Percentiles rank a stretch among this genome's conserved stretches.
phyloP scores from a whole-genome alignment of 139 green algal genomes.

The Desmodesmus armatus region DNA sequence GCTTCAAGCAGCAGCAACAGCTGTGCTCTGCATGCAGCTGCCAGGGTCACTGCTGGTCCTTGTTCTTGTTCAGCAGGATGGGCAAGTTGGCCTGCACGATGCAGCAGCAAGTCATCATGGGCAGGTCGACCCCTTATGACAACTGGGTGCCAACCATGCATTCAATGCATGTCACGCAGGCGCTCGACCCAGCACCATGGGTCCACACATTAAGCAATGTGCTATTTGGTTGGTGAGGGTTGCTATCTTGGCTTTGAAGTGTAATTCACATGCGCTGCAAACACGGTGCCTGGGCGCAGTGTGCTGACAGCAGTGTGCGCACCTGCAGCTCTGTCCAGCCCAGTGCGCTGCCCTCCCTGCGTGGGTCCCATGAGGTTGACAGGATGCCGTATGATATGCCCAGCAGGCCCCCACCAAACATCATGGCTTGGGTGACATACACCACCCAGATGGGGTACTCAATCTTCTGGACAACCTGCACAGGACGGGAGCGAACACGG shows the following conservation, averaged over 20 bases:
- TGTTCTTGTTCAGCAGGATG: conserved; percentile 50
- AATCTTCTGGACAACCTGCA: conserved; percentile 68
- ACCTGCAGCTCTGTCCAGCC: conserved; percentile 58
- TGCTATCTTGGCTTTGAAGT: conserved; percentile 49
- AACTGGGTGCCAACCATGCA: too few relatives aligned
- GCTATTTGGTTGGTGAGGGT: conserved; percentile 45
- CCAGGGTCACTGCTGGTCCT: conserved; percentile 43
- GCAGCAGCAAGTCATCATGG: too few relatives aligned
- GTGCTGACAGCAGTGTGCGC: too few relatives aligned
- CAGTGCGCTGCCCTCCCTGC: conserved; percentile 61
- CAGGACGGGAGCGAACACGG: too few relatives aligned
- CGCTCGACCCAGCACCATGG: too few relatives aligned
- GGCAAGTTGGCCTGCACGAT: conserved; percentile 53
- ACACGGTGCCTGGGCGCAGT: too few relatives aligned
- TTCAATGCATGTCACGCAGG: too few relatives aligned
- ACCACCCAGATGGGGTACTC: conserved; percentile 76
- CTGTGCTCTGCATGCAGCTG: too few relatives aligned
- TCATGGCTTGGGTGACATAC: conserved; percentile 63
- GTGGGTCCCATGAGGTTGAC: conserved; percentile 75
- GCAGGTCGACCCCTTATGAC: too few relatives aligned
- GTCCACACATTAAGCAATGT: too few relatives aligned
- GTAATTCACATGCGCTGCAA: too few relatives aligned
- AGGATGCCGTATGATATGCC: conserved; percentile 87
- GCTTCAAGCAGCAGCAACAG: too few relatives aligned
- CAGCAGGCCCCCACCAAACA: conserved; percentile 82